Conservation (phyloP, 768 basidiomycete genomes). For the Lentinula lateritia region DNA sequence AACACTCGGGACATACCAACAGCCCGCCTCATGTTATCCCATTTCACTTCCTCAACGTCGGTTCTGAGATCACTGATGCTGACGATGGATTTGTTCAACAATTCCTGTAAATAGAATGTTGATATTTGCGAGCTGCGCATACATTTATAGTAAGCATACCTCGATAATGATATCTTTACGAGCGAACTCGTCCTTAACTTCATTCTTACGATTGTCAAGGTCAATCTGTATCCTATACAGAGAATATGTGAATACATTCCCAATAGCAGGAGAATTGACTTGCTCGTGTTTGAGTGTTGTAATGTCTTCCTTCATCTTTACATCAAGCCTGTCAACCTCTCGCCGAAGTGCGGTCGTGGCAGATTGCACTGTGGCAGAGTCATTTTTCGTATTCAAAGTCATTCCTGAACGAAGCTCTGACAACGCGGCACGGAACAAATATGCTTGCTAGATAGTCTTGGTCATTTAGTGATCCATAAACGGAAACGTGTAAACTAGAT, state of each 20-base stretch:
- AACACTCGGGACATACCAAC: conserved; percentile 47
- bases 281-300: conserved; percentile 90
- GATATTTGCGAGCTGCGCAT: background rate
- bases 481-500: background rate
- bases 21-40: conserved; percentile 84
- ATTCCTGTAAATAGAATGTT: conserved; percentile 39
- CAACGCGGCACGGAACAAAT: conserved; percentile 89
- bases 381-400: conserved; percentile 76
- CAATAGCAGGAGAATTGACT: conserved; percentile 22
- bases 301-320: conserved; percentile 93
- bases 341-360: conserved; percentile 71
- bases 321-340: conserved; percentile 80
- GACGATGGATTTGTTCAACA: conserved; percentile 71
- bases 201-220: conserved; percentile 88
- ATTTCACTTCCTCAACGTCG: conserved; percentile 78
- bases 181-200: conserved; percentile 80
- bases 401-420: conserved; percentile 87
- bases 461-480: background rate
- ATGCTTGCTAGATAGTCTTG: conserved; percentile 67
- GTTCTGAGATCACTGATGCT: conserved; percentile 74
- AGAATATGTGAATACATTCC: conserved; percentile 4
- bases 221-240: conserved; percentile 89
- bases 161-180: conserved; percentile 81
- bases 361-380: conserved; percentile 76
- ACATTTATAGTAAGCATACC: conserved; percentile 32